Conservation (phyloP, 805 yeast genomes). For the Cyberlindnera meyerae region DNA sequence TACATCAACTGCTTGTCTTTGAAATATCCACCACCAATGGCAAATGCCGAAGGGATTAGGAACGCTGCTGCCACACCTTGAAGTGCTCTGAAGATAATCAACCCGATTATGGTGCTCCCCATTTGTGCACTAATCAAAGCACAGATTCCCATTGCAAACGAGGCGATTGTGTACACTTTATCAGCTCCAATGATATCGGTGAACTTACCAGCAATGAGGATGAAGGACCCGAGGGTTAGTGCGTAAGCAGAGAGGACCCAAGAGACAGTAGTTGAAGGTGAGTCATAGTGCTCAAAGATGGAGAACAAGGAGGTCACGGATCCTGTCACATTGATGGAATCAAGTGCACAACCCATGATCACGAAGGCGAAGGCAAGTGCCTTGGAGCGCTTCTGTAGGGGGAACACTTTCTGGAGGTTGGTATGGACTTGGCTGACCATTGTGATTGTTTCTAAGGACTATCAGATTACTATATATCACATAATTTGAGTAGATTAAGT, state of each 20-base stretch:
- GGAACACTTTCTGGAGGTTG: constrained; percentile 2
- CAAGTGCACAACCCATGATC: constrained; percentile 13
- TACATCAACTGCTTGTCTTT: constrained; percentile 25
- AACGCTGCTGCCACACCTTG: constrained; percentile 43
- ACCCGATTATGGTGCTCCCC: constrained; percentile 27
- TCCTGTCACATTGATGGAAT: constrained; percentile 11
- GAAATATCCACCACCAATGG: constrained; percentile 29
- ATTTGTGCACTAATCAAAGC: constrained; percentile 34
- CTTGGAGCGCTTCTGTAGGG: constrained; percentile 7
- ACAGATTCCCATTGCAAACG: constrained; percentile 23
- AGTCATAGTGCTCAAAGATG: constrained; percentile 5
- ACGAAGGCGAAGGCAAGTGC: constrained; percentile 19
- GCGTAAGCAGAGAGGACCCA: constrained; percentile 44
- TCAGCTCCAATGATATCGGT: constrained; percentile 40
- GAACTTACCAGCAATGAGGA: constrained; percentile 37
- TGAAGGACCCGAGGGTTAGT: constrained; percentile 40
- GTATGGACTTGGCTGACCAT: constrained; percentile 1
- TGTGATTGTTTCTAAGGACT: too few species aligned
- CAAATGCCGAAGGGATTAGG: constrained; percentile 35
- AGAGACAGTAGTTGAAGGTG: constrained; percentile 27
- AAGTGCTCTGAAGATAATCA: constrained; percentile 40
- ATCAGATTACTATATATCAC: too few species aligned
- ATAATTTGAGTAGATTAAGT: too few species aligned
- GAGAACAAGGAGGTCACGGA: constrained; percentile 7
- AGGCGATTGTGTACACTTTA: constrained; percentile 25